Conservation (phyloP, 371 early-diverging fungal genomes). For the Syncephalis fuscata region DNA sequence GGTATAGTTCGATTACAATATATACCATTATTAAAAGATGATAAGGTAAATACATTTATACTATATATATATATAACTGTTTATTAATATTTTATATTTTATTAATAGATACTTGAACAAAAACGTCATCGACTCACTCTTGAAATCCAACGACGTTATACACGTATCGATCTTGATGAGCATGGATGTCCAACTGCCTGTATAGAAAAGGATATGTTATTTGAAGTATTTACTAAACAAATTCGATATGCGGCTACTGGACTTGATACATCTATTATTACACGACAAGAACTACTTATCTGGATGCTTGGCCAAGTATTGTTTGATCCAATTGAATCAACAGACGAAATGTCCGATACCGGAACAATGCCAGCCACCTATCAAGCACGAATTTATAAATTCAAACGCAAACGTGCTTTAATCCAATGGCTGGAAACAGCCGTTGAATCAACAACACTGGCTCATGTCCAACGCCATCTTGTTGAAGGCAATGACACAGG, state of each 20-base stretch:
- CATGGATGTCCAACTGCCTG: constrained; percentile 10
- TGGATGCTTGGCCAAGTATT: constrained; percentile 30
- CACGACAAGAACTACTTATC: constrained; percentile 13
- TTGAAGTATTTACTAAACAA: constrained; percentile 8
- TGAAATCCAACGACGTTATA: constrained; percentile 9
- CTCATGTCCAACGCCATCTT: constrained; percentile 3
- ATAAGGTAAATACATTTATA: no score
- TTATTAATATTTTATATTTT: neutral
- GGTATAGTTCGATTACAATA: no score
- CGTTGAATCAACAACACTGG: constrained; percentile 9
- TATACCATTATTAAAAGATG: no score
- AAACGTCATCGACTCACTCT: constrained; percentile 10
- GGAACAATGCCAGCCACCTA: constrained; percentile 6
- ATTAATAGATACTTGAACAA: constrained; percentile 7
- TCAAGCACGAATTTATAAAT: neutral
- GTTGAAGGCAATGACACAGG: constrained; percentile 9
- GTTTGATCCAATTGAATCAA: constrained; percentile 9
- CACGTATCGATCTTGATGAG: constrained; percentile 10
- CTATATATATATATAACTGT: no score
- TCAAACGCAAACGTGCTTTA: constrained; percentile 6
- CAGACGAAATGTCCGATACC: no score
- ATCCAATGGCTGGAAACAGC: constrained; percentile 17
- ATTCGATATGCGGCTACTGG: constrained; percentile 4
- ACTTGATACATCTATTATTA: constrained; percentile 7
- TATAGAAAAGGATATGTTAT: constrained; percentile 9